These are phyloP conservation scores for Paramecium octaurelia DNA, from an alignment of 73 alveolate genomes.

Conservation along the genomic window DNA sequence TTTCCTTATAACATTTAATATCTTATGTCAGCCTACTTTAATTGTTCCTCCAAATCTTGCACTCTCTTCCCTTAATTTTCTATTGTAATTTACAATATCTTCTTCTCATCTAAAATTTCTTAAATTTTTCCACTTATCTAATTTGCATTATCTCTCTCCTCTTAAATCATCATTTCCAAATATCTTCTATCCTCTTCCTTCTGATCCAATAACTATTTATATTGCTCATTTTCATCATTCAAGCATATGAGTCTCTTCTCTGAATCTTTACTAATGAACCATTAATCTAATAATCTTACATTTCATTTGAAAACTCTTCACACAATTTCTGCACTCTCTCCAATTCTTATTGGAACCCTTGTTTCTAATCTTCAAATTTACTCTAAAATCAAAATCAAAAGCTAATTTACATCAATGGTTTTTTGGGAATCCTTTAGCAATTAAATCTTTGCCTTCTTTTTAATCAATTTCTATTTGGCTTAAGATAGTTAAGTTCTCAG, in stretches of 20 bases:
- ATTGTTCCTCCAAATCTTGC: not conserved
- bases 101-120: constrained; percentile 30
- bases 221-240: constrained; percentile 7
- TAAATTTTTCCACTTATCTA: not conserved
- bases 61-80: constrained; percentile 8
- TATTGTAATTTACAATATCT: not conserved
- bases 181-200: constrained; percentile 27
- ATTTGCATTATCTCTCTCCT: not conserved
- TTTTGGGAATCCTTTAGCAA: not conserved
- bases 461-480: not conserved
- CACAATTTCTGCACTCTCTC: constrained; percentile 41
- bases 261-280: not conserved
- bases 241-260: not conserved
- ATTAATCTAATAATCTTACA: not conserved
- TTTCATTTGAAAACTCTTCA: constrained; percentile 31
- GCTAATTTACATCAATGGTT: not conserved
- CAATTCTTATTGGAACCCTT: not conserved
- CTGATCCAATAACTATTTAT: not conserved
- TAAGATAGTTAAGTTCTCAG: not conserved
- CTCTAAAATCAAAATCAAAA: not conserved
- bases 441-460: constrained; percentile 15
- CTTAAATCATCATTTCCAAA: not conserved
- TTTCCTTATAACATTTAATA: not conserved
- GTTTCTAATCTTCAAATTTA: constrained; percentile 22
- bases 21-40: not conserved